Evolutionary conservation across 257 asterid genomes (phyloP).

Genomic region (Capsicum chinense): DNA sequence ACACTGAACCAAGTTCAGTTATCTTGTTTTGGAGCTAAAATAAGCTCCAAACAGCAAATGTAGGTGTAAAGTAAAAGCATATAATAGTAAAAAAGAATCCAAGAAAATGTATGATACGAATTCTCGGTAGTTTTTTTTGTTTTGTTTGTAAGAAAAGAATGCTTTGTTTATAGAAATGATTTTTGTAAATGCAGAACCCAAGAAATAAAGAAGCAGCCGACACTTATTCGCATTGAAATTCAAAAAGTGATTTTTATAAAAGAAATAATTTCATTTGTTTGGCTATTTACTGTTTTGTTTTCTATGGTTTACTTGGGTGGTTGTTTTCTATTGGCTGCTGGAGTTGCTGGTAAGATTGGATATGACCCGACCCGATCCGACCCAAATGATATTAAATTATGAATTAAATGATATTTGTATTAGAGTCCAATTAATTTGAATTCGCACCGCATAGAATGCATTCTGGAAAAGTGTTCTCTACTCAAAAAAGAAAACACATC

Average conservation of each 20-base stretch:
- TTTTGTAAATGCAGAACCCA: constrained; percentile 23
- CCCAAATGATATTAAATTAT: neutral
- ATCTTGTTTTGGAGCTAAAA: constrained; percentile 8
- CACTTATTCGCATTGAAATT: constrained; percentile 28
- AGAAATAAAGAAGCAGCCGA: constrained; percentile 30
- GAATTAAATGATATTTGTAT: neutral
- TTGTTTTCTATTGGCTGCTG: constrained; percentile 18
- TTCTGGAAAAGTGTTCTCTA: no score
- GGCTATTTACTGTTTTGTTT: neutral
- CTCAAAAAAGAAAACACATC: no score
- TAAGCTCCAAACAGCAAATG: constrained; percentile 21
- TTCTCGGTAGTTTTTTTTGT: neutral
- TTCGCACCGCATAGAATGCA: no score
- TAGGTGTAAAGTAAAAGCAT: neutral
- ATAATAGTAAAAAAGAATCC: neutral
- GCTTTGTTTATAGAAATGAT: neutral
- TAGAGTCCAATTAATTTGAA: no score
- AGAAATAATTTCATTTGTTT: no score
- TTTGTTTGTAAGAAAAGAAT: neutral
- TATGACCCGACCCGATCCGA: neutral
- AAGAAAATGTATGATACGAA: neutral
- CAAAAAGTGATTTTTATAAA: neutral
- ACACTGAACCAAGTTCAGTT: constrained; percentile 16
- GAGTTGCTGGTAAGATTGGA: neutral
- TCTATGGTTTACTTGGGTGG: neutral